phyloP scores from a whole-genome alignment of 768 basidiomycete species.

The Solioccasus polychromus region DNA sequence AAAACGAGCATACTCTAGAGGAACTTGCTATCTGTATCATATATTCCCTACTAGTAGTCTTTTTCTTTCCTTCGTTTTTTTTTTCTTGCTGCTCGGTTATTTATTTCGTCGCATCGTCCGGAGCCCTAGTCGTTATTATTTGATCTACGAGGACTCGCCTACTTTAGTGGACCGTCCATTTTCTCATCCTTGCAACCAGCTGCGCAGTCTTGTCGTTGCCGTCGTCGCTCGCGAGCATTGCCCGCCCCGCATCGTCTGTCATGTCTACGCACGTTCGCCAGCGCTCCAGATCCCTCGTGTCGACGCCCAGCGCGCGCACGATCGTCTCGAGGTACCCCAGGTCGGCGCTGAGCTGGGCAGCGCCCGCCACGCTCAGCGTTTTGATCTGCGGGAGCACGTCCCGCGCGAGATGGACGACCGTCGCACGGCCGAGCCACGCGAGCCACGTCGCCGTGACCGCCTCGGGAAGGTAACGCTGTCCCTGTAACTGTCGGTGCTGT shows the following conservation, averaged over 20 bases:
- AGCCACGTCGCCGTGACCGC: slow-evolving; percentile 90
- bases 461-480: slow-evolving; percentile 56
- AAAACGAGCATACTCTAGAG: slow-evolving; percentile 5
- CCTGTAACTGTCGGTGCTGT: slow-evolving; percentile 37
- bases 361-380: slow-evolving; percentile 60
- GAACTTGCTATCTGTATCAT: slow-evolving; percentile 24
- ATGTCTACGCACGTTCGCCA: slow-evolving; percentile 75
- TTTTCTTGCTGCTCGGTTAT: slow-evolving; percentile 13
- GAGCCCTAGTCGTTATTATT: no score
- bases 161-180: slow-evolving; percentile 25
- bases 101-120: slow-evolving; percentile 1
- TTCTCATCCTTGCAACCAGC: slow-evolving; percentile 32
- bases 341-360: slow-evolving; percentile 83
- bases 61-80: slow-evolving; percentile 8
- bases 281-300: slow-evolving; percentile 70
- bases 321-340: slow-evolving; percentile 90
- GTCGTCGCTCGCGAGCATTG: slow-evolving; percentile 15
- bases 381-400: slow-evolving; percentile 71
- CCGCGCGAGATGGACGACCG: slow-evolving; percentile 69
- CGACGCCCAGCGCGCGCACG: slow-evolving; percentile 85
- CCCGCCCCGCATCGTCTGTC: slow-evolving; percentile 45
- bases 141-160: no score
- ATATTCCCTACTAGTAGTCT: slow-evolving; percentile 25
- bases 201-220: slow-evolving; percentile 17
- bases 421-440: slow-evolving; percentile 79